Evolutionary conservation across 176 grass and related monocot genomes (phyloP).

Genomic region (Oryza brachyantha): DNA sequence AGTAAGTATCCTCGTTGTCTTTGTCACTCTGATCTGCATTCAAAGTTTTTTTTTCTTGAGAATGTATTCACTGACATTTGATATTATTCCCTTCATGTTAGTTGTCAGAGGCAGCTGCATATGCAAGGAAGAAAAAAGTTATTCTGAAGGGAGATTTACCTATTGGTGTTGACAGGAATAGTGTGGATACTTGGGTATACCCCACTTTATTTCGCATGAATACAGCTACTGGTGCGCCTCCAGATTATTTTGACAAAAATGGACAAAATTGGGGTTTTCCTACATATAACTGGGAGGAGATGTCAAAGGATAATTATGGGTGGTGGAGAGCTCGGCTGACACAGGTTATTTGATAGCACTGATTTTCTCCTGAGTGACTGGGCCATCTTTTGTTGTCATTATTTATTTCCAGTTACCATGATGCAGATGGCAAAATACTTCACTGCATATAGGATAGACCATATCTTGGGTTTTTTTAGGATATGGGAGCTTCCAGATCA

Average conservation of each 20-base stretch:
- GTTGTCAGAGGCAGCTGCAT: constrained; percentile 83
- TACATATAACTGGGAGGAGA: constrained; percentile 99
- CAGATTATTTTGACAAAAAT: constrained; percentile 99
- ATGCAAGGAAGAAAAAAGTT: constrained; percentile 94
- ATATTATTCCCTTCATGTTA: constrained; percentile 39
- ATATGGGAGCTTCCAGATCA: constrained; percentile 99
- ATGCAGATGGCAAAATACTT: constrained; percentile 95
- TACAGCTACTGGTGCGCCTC: constrained; percentile 90
- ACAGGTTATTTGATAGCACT: constrained; percentile 59
- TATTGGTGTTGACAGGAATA: constrained; percentile 98
- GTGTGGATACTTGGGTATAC: constrained; percentile 98
- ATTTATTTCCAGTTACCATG: constrained; percentile 27
- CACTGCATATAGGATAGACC: constrained; percentile 99
- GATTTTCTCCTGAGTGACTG: constrained; percentile 16
- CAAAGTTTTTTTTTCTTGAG: neutral
- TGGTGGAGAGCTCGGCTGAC: constrained; percentile 94
- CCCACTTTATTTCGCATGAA: constrained; percentile 98
- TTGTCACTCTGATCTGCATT: constrained; percentile 12
- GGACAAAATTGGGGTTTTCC: constrained; percentile 99
- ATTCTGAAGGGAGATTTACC: constrained; percentile 98
- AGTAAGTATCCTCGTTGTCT: constrained; percentile 58
- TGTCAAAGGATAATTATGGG: constrained; percentile 98
- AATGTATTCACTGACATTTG: neutral
- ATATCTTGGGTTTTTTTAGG: constrained; percentile 99
- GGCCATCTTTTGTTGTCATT: constrained; percentile 28